A percentile compares a stretch with the other conserved stretches of the same genome.
phyloP scores from a whole-genome alignment of 2,329 filamentous ascomycete species.

The Ophiocordyceps camponoti-leonardi region DNA sequence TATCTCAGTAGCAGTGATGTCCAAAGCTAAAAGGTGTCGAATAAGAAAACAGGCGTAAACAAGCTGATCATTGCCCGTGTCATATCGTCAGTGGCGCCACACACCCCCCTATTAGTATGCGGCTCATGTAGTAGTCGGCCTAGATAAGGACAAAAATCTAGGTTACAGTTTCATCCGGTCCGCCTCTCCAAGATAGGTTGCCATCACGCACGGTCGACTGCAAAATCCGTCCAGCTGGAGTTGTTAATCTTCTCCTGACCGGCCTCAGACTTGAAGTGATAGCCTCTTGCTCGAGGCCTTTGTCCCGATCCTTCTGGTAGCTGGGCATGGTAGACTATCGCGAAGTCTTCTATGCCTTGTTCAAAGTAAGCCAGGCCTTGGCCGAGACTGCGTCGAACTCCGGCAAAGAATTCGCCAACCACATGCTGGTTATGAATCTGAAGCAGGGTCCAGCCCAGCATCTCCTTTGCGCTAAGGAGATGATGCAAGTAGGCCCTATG shows the following conservation, averaged over 20 bases:
- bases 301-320: constrained; percentile 60
- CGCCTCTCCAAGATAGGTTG: neutral
- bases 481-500: constrained; percentile 81
- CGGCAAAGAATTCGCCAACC: constrained; percentile 55
- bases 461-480: constrained; percentile 77
- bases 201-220: neutral
- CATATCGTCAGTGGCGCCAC: no score
- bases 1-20: no score
- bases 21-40: no score
- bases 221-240: constrained; percentile 44
- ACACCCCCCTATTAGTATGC: no score
- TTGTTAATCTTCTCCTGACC: constrained; percentile 51
- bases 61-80: no score
- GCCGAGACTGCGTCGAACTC: constrained; percentile 47
- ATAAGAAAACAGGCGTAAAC: no score
- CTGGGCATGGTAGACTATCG: constrained; percentile 43
- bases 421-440: constrained; percentile 81
- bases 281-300: constrained; percentile 65
- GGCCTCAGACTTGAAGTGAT: constrained; percentile 59
- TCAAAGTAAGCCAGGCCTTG: constrained; percentile 42
- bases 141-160: neutral
- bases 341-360: constrained; percentile 24
- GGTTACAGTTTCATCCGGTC: neutral
- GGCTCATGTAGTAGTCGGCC: no score
- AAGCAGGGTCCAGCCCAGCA: constrained; percentile 87